Base-by-base conservation (phyloP, 176 grass and related monocot genomes). In the Oryza meridionalis region DNA sequence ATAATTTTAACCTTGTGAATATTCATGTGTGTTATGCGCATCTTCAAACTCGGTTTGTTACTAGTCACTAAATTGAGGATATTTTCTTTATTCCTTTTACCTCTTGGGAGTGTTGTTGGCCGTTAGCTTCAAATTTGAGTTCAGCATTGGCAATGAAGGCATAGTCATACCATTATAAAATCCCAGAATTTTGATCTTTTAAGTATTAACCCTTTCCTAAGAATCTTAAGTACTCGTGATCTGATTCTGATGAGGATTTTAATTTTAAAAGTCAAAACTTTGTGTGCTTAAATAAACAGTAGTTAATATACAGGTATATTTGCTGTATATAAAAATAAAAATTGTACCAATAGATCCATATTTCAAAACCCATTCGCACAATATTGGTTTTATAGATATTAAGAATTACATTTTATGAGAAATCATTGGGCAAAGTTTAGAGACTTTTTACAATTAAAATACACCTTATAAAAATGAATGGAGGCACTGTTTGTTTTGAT, bases 1-100 rank as follows among this genome's bases (percentile, higher is more conserved):
- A 21, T 69, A 12, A 9, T 76, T 75, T 72, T 75, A 81, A 81
- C 71, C 64, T 37, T 82, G 78, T 87, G 72, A 87, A 82, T 87
- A 76, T 82, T 76, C 78, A 58, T 76, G 19, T 81, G 63, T 82
- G 75, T 69, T 19, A 31, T 76, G 50, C 12, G 38, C 70, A 78
- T 66, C 12, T 78, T 78, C 51, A 71, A 85, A 63, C 51, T 35
- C 6, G 19, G 40, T 64, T 72, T 79, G 26, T 47, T 64, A 71
- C 66, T 35, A 69, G 46, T 13, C 33, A 86, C 59, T 81, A 9
- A 46, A 65, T 22, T 68, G 35, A 15, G 62, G 47, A 59, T 75
- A 26, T 87, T 76, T 5, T 68, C 24, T 74, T 3, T n/a, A 65
- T 67, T 35, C 15, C 10, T 37, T 43, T 31, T 3, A 27, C 19